A percentile compares a stretch with the other conserved stretches of the same genome.
phyloP scores from a whole-genome alignment of 169 alveolate species.

The Plasmodium vinckei region DNA sequence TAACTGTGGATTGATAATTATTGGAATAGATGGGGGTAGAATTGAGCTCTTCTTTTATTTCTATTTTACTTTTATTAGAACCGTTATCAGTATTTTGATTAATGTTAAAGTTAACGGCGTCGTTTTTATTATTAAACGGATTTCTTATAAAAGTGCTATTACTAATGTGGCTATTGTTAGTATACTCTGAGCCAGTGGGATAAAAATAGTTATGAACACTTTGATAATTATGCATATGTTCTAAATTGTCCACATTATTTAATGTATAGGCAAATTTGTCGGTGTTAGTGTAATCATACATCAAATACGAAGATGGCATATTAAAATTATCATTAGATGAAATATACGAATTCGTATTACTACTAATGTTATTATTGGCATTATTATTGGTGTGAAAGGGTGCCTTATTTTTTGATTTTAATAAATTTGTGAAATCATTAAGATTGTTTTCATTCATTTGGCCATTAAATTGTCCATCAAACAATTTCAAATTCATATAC shows the following conservation, averaged over 20 bases:
- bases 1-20: too few relatives aligned
- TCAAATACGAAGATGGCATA: not conserved
- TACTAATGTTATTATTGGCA: not conserved
- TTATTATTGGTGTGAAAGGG: not conserved
- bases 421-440: constrained; percentile 3
- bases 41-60: too few relatives aligned
- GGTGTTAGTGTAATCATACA: not conserved
- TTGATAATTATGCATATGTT: not conserved
- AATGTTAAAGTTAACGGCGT: too few relatives aligned
- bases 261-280: not conserved
- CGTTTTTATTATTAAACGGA: too few relatives aligned
- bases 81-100: too few relatives aligned
- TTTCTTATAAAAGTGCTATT: too few relatives aligned
- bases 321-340: not conserved
- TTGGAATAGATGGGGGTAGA: too few relatives aligned
- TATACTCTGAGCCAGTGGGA: not conserved
- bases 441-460: constrained; percentile 37
- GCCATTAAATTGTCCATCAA: constrained; percentile 17
- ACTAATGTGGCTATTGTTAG: not conserved
- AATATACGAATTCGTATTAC: not conserved
- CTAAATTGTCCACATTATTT: constrained; percentile 22
- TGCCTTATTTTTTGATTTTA: constrained; percentile 1
- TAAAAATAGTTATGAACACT: constrained; percentile 9
- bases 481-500: constrained; percentile 7
- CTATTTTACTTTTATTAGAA: too few relatives aligned